Base-by-base conservation (phyloP, 306 rosid genomes). In the Vigna nakashimae region DNA sequence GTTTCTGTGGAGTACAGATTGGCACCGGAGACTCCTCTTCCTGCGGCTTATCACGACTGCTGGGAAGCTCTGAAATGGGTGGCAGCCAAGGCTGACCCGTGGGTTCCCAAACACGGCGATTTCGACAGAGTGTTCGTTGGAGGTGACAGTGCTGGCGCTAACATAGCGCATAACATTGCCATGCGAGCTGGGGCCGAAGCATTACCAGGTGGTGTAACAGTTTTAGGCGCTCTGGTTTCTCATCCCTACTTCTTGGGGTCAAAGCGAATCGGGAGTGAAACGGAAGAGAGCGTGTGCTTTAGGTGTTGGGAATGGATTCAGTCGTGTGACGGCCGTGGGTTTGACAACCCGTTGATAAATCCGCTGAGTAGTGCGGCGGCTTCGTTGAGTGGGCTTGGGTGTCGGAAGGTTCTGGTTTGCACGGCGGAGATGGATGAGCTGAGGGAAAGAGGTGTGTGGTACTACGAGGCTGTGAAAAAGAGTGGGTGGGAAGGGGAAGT, bases 381-480 rank as follows among this genome's bases (percentile, higher is more conserved):
- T 0, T 56, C 80, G 58, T 80, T 88, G 81, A 76, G 60, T 24
- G 69, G 79, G 4, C 87, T 86, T 26, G 79, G 87, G 12, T 82
- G 88, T 65, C 69, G 76, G 5, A 75, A 30, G 62, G 12, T 88
- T 63, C 77, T 88, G 0, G 75, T 88, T 50, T 56, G 49, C 13
- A 80, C 76, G 32, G 83, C 84, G 1, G 10, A 0, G 6, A 76
- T 53, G 30, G 81, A 77, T 71, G 0, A 6, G 0, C 4, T 86
- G 13, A 84, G 64, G 77, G 88, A 84, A 16, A 78, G 84, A 84
- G 86, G 64, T 20, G 24, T 87, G 71, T 65, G 57, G 82, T 87
- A 69, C 77, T 59, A 36, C 6, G 81, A 87, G 22, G 75, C 16
- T 42, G 38, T 84, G 18, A 81, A 53, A 65, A 11, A 83, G 5